phyloP scores from a whole-genome alignment of 2,329 filamentous ascomycete genomes.

The Podosphaera fusca region DNA sequence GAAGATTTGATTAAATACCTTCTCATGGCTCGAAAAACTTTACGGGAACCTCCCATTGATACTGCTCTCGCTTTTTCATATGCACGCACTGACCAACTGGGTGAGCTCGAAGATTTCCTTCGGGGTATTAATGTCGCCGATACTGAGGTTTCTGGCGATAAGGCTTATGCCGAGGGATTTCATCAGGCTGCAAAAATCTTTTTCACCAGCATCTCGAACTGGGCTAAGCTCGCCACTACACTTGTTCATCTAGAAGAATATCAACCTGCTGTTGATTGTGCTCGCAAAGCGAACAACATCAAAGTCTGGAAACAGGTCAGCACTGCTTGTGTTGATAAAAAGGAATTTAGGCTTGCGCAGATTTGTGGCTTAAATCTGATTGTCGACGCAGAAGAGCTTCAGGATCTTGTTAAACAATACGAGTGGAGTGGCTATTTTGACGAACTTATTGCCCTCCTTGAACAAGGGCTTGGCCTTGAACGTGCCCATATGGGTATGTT shows the following conservation, averaged over 20 bases:
- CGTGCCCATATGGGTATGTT: constrained; percentile 78
- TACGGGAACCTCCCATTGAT: constrained; percentile 81
- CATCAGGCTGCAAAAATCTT: constrained; percentile 98
- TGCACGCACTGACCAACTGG: constrained; percentile 72
- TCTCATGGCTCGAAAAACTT: constrained; percentile 90
- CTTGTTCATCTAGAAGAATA: constrained; percentile 94
- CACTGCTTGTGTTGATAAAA: constrained; percentile 86
- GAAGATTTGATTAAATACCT: constrained; percentile 93
- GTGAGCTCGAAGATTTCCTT: constrained; percentile 90
- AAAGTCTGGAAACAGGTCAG: constrained; percentile 99
- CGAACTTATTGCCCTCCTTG: constrained; percentile 80
- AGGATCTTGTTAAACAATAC: constrained; percentile 85
- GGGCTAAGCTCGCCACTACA: constrained; percentile 94
- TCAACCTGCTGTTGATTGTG: constrained; percentile 91
- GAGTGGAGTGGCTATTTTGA: constrained; percentile 96
- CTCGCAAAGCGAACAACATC: constrained; percentile 95
- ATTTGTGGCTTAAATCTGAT: constrained; percentile 98
- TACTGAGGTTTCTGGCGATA: constrained; percentile 90
- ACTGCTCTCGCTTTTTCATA: constrained; percentile 86
- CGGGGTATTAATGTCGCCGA: constrained; percentile 84
- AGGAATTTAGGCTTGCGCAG: constrained; percentile 94
- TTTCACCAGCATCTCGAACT: constrained; percentile 95
- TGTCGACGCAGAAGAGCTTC: constrained; percentile 85
- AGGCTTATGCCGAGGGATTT: constrained; percentile 83
- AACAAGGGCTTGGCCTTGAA: constrained; percentile 85